phyloP scores from a whole-genome alignment of 2,329 filamentous ascomycete species.

The Diaporthe ampelina region DNA sequence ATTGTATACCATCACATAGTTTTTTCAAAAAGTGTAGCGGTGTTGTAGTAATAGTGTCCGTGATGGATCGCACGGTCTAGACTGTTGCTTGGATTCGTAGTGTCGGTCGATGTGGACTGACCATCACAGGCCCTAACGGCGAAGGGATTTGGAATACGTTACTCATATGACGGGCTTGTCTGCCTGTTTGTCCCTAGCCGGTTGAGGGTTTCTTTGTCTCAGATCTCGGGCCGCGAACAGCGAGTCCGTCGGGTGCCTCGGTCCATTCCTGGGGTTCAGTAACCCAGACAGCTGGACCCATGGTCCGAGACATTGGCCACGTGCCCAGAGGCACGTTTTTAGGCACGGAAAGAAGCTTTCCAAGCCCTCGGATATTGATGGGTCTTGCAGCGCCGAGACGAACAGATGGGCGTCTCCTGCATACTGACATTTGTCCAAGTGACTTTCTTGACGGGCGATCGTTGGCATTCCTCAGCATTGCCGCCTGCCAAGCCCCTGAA shows the following conservation, averaged over 20 bases:
- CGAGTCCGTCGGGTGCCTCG: neutral
- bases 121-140: neutral
- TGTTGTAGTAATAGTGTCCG: too few species aligned
- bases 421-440: neutral
- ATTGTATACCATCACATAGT: too few species aligned
- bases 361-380: constrained; percentile 25
- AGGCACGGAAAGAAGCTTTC: constrained; percentile 6
- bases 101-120: neutral
- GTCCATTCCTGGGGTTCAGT: neutral
- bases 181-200: constrained; percentile 9
- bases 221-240: constrained; percentile 5
- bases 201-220: constrained; percentile 16
- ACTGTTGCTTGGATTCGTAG: neutral
- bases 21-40: too few species aligned
- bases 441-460: neutral
- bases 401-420: neutral
- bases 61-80: too few species aligned
- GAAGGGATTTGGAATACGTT: neutral
- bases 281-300: neutral
- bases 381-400: constrained; percentile 22
- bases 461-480: neutral
- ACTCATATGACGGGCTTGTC: neutral
- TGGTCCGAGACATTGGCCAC: constrained; percentile 11
- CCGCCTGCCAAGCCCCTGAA: neutral
- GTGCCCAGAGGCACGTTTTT: neutral